phyloP scores from a whole-genome alignment of 2,329 filamentous ascomycete species.

The Colletotrichum coccodes region DNA sequence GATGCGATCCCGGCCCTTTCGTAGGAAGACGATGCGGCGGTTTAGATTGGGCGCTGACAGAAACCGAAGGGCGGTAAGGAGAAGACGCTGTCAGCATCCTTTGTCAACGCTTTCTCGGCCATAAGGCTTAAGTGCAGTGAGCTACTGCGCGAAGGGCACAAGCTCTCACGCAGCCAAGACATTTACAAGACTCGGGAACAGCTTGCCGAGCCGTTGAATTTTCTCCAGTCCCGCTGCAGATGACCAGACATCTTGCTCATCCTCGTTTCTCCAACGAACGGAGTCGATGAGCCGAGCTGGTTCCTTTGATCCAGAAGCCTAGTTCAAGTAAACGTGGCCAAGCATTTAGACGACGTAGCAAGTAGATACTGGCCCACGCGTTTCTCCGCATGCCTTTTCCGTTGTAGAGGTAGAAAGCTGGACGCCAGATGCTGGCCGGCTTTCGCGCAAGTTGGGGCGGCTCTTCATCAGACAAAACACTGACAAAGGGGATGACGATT shows the following conservation, averaged over 20 bases:
- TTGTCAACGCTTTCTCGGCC: background rate
- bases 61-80: slow-evolving; percentile 6
- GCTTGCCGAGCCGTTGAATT: slow-evolving; percentile 27
- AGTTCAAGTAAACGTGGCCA: slow-evolving; percentile 19
- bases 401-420: background rate
- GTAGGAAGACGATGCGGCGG: background rate
- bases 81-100: slow-evolving; percentile 18
- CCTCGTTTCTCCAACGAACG: slow-evolving; percentile 18
- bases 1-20: slow-evolving; percentile 5
- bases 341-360: slow-evolving; percentile 32
- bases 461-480: slow-evolving; percentile 24
- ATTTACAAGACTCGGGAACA: slow-evolving; percentile 11
- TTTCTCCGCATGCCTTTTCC: slow-evolving; percentile 5
- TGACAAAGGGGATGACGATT: slow-evolving; percentile 16
- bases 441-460: background rate
- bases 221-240: slow-evolving; percentile 9
- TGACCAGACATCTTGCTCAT: slow-evolving; percentile 13
- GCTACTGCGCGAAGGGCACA: slow-evolving; percentile 2
- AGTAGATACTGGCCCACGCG: slow-evolving; percentile 4
- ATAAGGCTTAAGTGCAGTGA: background rate
- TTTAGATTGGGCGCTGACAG: slow-evolving; percentile 2
- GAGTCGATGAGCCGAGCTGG: slow-evolving; percentile 12
- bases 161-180: slow-evolving; percentile 11
- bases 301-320: slow-evolving; percentile 8
- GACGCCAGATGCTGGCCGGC: slow-evolving; percentile 10